phyloP scores from a whole-genome alignment of 2,329 filamentous ascomycete species.

The Huntiella bhutanensis region DNA sequence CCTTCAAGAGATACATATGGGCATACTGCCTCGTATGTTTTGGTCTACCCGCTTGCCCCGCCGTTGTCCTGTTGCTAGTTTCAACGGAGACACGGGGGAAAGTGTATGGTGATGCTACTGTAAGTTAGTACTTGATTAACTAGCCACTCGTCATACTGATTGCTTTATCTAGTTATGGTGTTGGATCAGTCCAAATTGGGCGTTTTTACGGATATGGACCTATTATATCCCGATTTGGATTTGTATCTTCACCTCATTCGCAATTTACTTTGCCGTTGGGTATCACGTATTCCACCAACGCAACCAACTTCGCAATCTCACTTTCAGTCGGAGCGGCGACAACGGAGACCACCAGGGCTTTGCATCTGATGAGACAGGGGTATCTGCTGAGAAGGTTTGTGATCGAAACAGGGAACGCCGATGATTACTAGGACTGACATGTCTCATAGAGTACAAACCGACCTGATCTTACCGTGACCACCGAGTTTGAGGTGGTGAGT shows the following conservation, averaged over 20 bases:
- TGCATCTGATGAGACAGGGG: constrained; percentile 15
- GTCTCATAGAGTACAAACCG: constrained; percentile 15
- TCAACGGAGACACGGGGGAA: constrained; percentile 19
- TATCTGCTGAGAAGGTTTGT: constrained; percentile 20
- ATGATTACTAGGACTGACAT: neutral
- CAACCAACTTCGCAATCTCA: constrained; percentile 34
- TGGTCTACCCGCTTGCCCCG: constrained; percentile 48
- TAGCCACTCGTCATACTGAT: neutral
- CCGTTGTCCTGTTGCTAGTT: constrained; percentile 45
- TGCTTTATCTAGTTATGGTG: constrained; percentile 33
- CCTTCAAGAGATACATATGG: constrained; percentile 55
- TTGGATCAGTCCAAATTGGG: constrained; percentile 37
- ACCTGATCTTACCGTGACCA: constrained; percentile 28
- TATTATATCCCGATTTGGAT: constrained; percentile 45
- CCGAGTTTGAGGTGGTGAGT: constrained; percentile 22
- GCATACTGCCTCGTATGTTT: constrained; percentile 54
- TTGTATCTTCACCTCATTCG: constrained; percentile 33
- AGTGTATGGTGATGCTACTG: constrained; percentile 38
- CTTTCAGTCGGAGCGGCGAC: constrained; percentile 14
- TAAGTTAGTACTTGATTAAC: constrained; percentile 17
- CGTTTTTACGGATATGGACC: constrained; percentile 37
- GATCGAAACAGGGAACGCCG: neutral
- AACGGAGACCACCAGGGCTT: constrained; percentile 13
- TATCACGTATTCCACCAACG: constrained; percentile 40
- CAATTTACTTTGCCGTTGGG: constrained; percentile 38